Evolutionary conservation across 352 stramenopile species (phyloP), one percentile per base, ranked within the genome.

Genomic region (Globisporangium mamillatum): DNA sequence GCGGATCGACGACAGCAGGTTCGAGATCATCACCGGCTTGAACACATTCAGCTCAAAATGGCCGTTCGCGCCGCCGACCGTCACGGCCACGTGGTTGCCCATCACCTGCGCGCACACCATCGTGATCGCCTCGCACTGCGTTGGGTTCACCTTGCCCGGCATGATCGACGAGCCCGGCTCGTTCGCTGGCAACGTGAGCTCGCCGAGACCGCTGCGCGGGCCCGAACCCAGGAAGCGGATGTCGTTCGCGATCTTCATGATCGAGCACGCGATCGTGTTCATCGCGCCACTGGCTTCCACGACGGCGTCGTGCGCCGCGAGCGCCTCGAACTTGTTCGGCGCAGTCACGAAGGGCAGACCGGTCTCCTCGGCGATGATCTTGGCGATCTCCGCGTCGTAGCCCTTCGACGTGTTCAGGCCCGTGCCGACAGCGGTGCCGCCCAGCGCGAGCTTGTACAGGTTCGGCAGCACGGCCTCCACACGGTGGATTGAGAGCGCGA

Each of bases 21-120:
- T 98, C 54, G 83, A 86, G 60, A 93, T 93, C 92, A 99, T 99
- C 54, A 99, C 88, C 18, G 97, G 97, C 78, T 99, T 99, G 82
- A 99, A 99, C 38, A 99, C 95, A 75, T 99, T 99, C 24, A 99
- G 82, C 79, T 99, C 95, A 74, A 99, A 99, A 67, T 98, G 95
- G 69, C 97, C 97, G 75, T 99, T 96, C 52, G 89, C 88, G 41
- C 95, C 95, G 63, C 91, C 93, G 18, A 99, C 75, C 1, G 94
- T 97, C 69, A 99, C 91, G 27, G 95, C 81, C 1, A 94, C 86
- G 80, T 99, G 87, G 82, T 99, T 99, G 65, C 97, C 97, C 81
- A 99, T 98, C 16, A 99, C 91, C 70, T 92, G 83, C 56, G 94
- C 94, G 72, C 92, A 98, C 50, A 98, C 95, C 96, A 99, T 99